Percentiles rank a stretch among this genome's conserved stretches.
Evolutionary conservation across 179 eudicot species (phyloP).

Genomic region (Actinidia polygama): DNA sequence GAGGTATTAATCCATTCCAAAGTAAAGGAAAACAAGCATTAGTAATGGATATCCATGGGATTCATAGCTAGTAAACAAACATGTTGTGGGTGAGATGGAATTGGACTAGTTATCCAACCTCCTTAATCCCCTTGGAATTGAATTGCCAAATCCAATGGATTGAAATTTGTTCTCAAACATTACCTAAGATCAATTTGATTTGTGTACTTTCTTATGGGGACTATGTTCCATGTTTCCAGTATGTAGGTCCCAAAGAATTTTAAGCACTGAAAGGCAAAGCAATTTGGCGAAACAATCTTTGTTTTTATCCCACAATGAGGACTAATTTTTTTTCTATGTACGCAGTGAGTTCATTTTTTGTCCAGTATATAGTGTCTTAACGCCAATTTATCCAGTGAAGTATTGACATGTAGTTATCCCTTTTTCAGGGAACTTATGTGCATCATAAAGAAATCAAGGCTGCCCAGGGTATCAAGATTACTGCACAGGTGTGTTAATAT

Average conservation of each 20-base stretch:
- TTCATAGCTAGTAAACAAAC: too few relatives aligned
- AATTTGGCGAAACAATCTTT: neutral
- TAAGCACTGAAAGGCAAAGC: neutral
- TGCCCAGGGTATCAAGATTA: slow-evolving; percentile 96
- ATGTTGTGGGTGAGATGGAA: too few relatives aligned
- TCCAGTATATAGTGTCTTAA: neutral
- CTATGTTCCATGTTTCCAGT: neutral
- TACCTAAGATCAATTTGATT: neutral
- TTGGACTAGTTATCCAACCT: too few relatives aligned
- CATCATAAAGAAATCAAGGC: slow-evolving; percentile 97
- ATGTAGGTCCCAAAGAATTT: neutral
- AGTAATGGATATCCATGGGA: too few relatives aligned
- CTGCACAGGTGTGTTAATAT: slow-evolving; percentile 71
- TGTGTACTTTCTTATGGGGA: neutral
- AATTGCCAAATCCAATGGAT: too few relatives aligned
- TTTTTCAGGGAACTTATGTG: slow-evolving; percentile 73
- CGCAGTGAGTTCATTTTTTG: neutral
- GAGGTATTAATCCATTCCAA: too few relatives aligned
- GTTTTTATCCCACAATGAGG: neutral
- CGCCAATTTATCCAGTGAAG: neutral
- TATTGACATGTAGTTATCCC: slow-evolving; percentile 12
- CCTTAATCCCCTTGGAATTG: too few relatives aligned
- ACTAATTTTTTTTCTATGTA: neutral
- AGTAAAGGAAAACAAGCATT: too few relatives aligned
- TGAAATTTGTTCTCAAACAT: too few relatives aligned